phyloP scores from a whole-genome alignment of 345 rosid species.

The Corymbia maculata region DNA sequence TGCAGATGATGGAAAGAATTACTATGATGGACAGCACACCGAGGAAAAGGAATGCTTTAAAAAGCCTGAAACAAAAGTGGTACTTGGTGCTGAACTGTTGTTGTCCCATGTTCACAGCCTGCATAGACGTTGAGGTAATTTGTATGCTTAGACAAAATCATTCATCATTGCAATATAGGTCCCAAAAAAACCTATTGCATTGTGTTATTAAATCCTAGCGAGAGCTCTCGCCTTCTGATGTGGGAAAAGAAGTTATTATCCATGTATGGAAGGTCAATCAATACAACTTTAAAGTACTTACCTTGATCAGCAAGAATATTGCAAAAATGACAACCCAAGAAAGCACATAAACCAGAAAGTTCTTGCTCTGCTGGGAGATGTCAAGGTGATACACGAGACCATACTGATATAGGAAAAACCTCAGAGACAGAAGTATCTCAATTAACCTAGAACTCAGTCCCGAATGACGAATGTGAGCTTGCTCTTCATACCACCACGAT shows the following conservation, averaged over 20 bases:
- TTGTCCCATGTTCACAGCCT: conserved; percentile 89
- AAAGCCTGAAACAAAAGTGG: conserved; percentile 65
- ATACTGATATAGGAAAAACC: conserved; percentile 90
- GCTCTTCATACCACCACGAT: conserved; percentile 97
- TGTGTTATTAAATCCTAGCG: not conserved
- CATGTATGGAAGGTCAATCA: not conserved
- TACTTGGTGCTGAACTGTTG: conserved; percentile 63
- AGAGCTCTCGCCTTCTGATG: not conserved
- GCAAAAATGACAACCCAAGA: conserved; percentile 91
- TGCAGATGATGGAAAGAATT: conserved; percentile 57
- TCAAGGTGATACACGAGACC: conserved; percentile 98
- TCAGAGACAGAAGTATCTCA: conserved; percentile 69
- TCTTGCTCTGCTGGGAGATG: conserved; percentile 76
- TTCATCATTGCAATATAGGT: not conserved
- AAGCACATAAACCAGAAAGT: conserved; percentile 75
- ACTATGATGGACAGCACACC: conserved; percentile 50
- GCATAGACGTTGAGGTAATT: conserved; percentile 2
- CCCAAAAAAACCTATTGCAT: not conserved
- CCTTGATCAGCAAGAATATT: conserved; percentile 76
- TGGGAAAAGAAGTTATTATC: not conserved
- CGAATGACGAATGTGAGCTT: conserved; percentile 67
- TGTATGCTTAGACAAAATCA: not conserved
- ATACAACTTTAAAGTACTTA: conserved; percentile 4
- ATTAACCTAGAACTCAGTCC: conserved; percentile 65
- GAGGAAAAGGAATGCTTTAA: conserved; percentile 83